Base-by-base conservation (phyloP, 176 grass and related monocot genomes). In the Chloris gayana region DNA sequence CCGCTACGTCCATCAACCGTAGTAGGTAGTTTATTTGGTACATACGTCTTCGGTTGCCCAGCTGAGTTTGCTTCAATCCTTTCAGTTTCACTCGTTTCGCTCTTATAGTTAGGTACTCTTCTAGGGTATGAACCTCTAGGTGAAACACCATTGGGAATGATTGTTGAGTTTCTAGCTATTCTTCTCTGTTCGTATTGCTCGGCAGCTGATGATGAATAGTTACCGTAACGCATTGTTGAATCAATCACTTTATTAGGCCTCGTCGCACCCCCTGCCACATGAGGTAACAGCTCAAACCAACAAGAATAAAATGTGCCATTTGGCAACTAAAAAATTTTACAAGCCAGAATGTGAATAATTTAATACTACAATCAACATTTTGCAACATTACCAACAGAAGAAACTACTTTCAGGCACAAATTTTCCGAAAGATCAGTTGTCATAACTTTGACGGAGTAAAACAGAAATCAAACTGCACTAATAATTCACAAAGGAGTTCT, bases 51-150 rank as follows among this genome's bases (percentile, higher is more conserved):
- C 84, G 80, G 76, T 70, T 72, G 79, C 41, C 56, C 19, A n/a
- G 13, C 26, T 72, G 71, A 53, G 27, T 19, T 72, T 15, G 57
- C 39, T 35, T 85, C 82, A 35, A 88, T 85, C 73, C 82, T 86
- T 17, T 88, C 82, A 64, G 51, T 18, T 4, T 84, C 85, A 3
- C 66, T 78, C 74, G 73, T 91, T 64, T 88, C 85, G 0, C 77
- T 75, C 80, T 91, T 91, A 32, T 73, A 91, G 65, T 76, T 79
- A 45, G 89, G 89, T 37, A 85, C 85, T 85, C 82, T 88, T 82
- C 82, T 57, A 14, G 85, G 77, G 27, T 91, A 91, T 14, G 82
- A 82, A 44, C 70, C 41, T 67, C 80, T 70, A 56, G 89, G 77
- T 78, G 85, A 84, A 44, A 86, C 49, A 69, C 41, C 54, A 49